These are phyloP conservation scores for Dothideomycetes sp. DNA, from an alignment of 2,329 filamentous ascomycete species.

Conservation along the genomic window DNA sequence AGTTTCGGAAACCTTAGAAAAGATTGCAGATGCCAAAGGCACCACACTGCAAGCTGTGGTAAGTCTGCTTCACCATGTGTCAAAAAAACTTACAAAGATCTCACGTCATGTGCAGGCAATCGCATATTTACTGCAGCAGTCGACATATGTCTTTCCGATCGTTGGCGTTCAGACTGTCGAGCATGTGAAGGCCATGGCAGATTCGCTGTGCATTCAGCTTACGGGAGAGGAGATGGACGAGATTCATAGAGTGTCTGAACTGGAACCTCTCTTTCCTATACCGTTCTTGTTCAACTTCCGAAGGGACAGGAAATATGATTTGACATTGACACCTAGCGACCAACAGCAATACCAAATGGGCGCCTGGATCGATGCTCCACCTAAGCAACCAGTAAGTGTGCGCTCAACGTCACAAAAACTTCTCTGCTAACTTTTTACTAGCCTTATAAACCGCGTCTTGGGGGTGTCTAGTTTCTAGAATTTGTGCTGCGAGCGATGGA, in stretches of 20 bases:
- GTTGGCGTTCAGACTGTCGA: conserved; percentile 10
- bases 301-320: not conserved
- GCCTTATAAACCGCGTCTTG: too few species aligned
- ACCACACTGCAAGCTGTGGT: conserved; percentile 16
- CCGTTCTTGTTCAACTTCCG: not conserved
- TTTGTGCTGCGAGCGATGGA: too few species aligned
- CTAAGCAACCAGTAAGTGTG: too few species aligned
- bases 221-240: conserved; percentile 9
- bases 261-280: too few species aligned
- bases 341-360: not conserved
- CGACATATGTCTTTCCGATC: conserved; percentile 11
- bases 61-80: not conserved
- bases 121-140: conserved; percentile 10
- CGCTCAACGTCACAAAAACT: too few species aligned
- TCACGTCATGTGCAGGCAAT: too few species aligned
- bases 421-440: too few species aligned
- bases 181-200: conserved; percentile 9
- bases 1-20: conserved; percentile 43
- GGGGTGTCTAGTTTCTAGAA: too few species aligned
- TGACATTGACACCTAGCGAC: not conserved
- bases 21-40: conserved; percentile 43
- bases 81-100: too few species aligned
- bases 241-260: conserved; percentile 25
- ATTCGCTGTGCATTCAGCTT: conserved; percentile 7
- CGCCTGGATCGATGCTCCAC: not conserved